These are phyloP conservation scores for Pseudonitzschia pungens DNA, from an alignment of 108 stramenopile genomes.

Conservation along the genomic window DNA sequence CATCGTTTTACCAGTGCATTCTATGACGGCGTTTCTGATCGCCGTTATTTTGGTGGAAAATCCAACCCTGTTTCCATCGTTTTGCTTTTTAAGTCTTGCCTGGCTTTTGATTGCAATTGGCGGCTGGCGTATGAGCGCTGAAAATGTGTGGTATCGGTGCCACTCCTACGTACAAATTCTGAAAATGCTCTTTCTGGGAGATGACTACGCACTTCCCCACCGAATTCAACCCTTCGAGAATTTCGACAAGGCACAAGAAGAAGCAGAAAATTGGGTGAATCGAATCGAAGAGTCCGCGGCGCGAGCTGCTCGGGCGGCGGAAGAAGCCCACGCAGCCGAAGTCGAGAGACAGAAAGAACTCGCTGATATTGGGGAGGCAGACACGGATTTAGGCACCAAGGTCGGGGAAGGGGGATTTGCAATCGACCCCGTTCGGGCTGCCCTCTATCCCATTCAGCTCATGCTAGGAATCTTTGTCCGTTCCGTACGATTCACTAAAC, in stretches of 20 bases:
- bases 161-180: constrained; percentile 45
- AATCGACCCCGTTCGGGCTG: constrained; percentile 48
- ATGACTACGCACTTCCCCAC: constrained; percentile 28
- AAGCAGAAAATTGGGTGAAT: constrained; percentile 45
- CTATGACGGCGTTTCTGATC: constrained; percentile 51
- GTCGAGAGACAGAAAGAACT: constrained; percentile 50
- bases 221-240: constrained; percentile 50
- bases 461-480: constrained; percentile 49
- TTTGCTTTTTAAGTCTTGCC: constrained; percentile 51
- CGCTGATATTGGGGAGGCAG: constrained; percentile 52
- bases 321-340: constrained; percentile 30
- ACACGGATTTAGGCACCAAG: constrained; percentile 59
- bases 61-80: constrained; percentile 61
- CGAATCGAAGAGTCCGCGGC: constrained; percentile 51
- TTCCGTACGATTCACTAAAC: constrained; percentile 52
- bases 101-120: constrained; percentile 48
- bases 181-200: constrained; percentile 44
- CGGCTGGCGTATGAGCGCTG: constrained; percentile 44
- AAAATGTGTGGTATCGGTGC: constrained; percentile 58
- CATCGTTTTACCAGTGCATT: constrained; percentile 55
- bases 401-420: constrained; percentile 34
- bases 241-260: constrained; percentile 36
- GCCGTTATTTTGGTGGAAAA: constrained; percentile 56
- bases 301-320: neutral
- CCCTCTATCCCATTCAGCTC: constrained; percentile 63